Base-by-base conservation (phyloP, 768 basidiomycete genomes). In the Calocybe cyanea region DNA sequence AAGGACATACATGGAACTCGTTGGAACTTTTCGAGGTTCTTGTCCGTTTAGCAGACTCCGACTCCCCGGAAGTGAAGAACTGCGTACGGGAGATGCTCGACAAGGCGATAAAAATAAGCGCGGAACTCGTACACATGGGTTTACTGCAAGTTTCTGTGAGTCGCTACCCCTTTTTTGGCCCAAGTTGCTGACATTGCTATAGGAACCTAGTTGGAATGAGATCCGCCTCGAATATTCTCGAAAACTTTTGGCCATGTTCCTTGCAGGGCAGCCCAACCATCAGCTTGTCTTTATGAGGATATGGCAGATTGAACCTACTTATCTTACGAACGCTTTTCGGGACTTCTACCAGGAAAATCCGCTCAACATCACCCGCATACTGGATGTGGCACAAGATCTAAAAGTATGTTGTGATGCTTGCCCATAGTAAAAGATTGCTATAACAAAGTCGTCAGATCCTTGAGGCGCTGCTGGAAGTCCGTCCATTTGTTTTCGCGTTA, bases 251-350 rank as follows among this genome's bases (percentile, higher is more conserved):
- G 76, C 81, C 30, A 88, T 92, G 82, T 97, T 97, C 70, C 73
- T 97, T 33, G 85, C 83, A 15, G 90, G 92, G 13, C 89, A 94
- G 58, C 92, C 93, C 7, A 93, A 93, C 55, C 92, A 96, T 57
- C 92, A 96, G 54, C 79, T 99, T 8, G 93, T 97, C 46, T 97
- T 98, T 70, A 92, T 95, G 82, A 80, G 92, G 38, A 83, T 99
- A 45, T 94, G 91, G 87, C 90, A 94, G 58, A 85, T 90, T 34
- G 81, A 92, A 57, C 89, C 88, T 0, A 71, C 82, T 0, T 90
- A 93, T 62, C 78, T 98, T 41, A 85, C 92, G 4, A 78, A 83
- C 45, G 91, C 92, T 6, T 87, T 98, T 66, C 81, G 86, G 23
- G 90, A 92, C 51, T 94, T 92, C 60, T 96, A 98, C 64, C 79